A percentile compares a stretch with the other conserved stretches of the same genome.
Evolutionary conservation across 805 yeast species (phyloP).

Genomic region (Kluyveromyces siamensis): DNA sequence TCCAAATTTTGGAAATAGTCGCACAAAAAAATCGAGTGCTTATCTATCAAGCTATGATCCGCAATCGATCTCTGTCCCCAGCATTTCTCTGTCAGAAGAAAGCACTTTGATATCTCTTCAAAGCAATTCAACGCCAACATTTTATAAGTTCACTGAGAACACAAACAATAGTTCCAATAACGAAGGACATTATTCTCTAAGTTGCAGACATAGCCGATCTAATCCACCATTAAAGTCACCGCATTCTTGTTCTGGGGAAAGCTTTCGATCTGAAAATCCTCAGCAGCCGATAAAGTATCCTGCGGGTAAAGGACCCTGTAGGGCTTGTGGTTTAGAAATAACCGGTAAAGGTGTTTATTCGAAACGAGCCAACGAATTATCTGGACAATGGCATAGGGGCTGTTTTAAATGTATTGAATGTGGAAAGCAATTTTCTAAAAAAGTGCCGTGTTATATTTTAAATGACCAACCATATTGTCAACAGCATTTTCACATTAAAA

Average conservation of each 20-base stretch:
- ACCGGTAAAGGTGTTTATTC: constrained; percentile 65
- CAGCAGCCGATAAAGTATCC: constrained; percentile 19
- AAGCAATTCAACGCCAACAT: constrained; percentile 13
- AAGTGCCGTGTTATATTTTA: constrained; percentile 63
- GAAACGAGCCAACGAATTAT: constrained; percentile 52
- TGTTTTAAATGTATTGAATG: constrained; percentile 78
- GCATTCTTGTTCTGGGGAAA: neutral
- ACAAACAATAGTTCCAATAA: neutral
- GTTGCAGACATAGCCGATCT: neutral
- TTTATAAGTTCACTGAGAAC: constrained; percentile 11
- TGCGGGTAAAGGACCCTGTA: constrained; percentile 75
- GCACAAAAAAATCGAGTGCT: constrained; percentile 27
- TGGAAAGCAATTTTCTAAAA: constrained; percentile 44
- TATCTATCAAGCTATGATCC: constrained; percentile 22
- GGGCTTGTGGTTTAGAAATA: constrained; percentile 56
- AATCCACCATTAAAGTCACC: neutral
- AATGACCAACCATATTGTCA: constrained; percentile 79
- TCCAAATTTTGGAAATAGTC: neutral
- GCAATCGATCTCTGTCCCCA: neutral
- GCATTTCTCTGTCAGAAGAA: neutral
- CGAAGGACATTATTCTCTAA: neutral
- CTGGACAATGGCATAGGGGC: constrained; percentile 89
- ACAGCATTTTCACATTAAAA: constrained; percentile 61
- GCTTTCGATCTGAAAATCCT: neutral
- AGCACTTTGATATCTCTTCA: neutral